Evolutionary conservation across 148 eudicot species (phyloP), one percentile per base, ranked within the genome.

Genomic region (Tetragonia tetragonoides): DNA sequence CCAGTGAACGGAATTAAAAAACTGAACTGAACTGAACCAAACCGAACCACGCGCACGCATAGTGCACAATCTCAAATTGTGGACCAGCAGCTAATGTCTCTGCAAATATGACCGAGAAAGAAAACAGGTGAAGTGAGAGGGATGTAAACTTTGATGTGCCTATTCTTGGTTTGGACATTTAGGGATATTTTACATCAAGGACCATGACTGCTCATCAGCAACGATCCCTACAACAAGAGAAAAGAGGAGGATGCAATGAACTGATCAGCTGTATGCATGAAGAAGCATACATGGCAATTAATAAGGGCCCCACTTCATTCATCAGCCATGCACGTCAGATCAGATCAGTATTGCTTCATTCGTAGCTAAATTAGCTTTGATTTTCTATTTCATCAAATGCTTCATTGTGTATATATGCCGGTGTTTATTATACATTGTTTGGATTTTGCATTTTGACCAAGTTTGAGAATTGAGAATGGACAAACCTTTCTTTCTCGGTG

Each of bases 381-480:
- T 23, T 53, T 24, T 14, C 42, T 38, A 47, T 75, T 15, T 20
- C 63, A 51, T 66, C 38, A 39, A 63, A 57, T 66, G 17, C 47
- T 20, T 18, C 23, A 16, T 49, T 66, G 54, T 75, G 16, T n/a
- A n/a, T n/a, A n/a, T n/a, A n/a, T 20, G 46, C 63, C 63, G 76
- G 70, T 70, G 78, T 61, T 37, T 75, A 70, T n/a, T n/a, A n/a
- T n/a, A n/a, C n/a, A 75, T 81, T 70, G 78, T 61, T 76, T 64
- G 7, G 68, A 76, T 46, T 61, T 76, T 64, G 7, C 61, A 76
- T 46, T 69, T 63, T 71, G 76, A 81, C 76, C 40, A 40, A 53
- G 34, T 64, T 71, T 37, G 71, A 64, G 40, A 3, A 7, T 14
- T 7, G 49, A 28, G 75, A 67, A 21, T 71, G 23, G 46, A 76